Evolutionary conservation across 1,284 basidiomycete species (phyloP).

Genomic region (Cryptococcus jaspeensis): DNA sequence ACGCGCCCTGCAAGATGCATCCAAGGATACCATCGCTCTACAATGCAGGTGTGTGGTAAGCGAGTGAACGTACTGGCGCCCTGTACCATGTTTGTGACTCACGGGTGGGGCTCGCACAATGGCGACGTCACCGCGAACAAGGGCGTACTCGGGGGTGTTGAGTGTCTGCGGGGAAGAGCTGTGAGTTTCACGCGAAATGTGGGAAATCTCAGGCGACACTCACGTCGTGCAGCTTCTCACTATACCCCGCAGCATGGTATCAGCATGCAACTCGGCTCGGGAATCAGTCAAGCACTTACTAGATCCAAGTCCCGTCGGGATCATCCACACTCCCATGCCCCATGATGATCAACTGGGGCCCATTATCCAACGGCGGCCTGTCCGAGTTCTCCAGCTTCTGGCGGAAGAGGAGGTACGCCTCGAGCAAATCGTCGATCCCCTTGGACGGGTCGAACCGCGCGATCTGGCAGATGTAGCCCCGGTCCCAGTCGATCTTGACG

Average conservation of each 20-base stretch:
- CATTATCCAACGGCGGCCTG: constrained; percentile 54
- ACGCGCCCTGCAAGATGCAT: constrained; percentile 47
- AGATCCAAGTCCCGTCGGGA: constrained; percentile 62
- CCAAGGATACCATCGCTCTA: constrained; percentile 38
- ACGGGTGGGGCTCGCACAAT: constrained; percentile 48
- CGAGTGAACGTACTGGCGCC: too few relatives aligned
- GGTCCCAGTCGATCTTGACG: constrained; percentile 67
- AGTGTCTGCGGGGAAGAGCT: constrained; percentile 25
- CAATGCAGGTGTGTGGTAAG: too few relatives aligned
- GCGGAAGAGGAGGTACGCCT: constrained; percentile 76
- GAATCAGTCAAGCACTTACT: constrained; percentile 44
- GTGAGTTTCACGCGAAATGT: background rate
- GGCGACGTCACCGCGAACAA: constrained; percentile 39
- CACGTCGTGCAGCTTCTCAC: constrained; percentile 15
- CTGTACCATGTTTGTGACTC: too few relatives aligned
- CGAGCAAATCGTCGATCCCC: constrained; percentile 54
- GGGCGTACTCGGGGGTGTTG: constrained; percentile 29
- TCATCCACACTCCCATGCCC: constrained; percentile 77
- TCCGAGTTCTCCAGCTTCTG: constrained; percentile 56
- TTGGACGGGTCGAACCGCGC: constrained; percentile 76
- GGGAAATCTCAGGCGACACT: background rate
- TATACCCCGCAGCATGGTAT: background rate
- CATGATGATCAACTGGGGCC: constrained; percentile 77
- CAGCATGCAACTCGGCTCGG: background rate
- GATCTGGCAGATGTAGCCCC: constrained; percentile 75